phyloP scores from a whole-genome alignment of 2,329 filamentous ascomycete species.

The Dryadomyces quercus-mongolicae region DNA sequence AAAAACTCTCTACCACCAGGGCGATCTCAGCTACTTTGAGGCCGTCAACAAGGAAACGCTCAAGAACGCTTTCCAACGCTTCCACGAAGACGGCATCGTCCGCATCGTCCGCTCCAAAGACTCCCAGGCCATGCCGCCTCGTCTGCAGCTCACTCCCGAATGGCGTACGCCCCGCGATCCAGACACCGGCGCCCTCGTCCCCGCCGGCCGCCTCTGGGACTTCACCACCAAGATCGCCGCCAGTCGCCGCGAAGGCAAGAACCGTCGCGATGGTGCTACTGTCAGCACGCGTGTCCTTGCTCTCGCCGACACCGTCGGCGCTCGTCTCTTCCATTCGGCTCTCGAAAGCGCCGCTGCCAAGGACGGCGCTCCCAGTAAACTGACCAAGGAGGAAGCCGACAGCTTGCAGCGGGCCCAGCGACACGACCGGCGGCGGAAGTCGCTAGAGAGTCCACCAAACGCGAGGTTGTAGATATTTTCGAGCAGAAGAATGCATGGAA shows the following conservation, averaged over 20 bases:
- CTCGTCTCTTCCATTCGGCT: conserved; percentile 52
- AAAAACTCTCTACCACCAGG: conserved; percentile 95
- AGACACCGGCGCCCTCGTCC: conserved; percentile 45
- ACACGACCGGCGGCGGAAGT: background rate
- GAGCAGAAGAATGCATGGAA: background rate
- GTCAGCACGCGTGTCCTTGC: conserved; percentile 71
- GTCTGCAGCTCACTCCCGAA: conserved; percentile 57
- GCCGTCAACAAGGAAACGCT: conserved; percentile 97
- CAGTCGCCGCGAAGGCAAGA: conserved; percentile 84
- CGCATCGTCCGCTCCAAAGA: conserved; percentile 59
- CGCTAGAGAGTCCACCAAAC: background rate
- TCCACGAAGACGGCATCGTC: conserved; percentile 84
- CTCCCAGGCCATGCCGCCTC: conserved; percentile 37
- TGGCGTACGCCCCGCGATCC: conserved; percentile 63
- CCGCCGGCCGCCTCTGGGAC: conserved; percentile 74
- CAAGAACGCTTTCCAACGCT: conserved; percentile 81
- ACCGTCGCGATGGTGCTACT: conserved; percentile 82
- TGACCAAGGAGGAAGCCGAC: conserved; percentile 39
- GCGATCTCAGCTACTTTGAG: conserved; percentile 93
- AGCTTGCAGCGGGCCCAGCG: conserved; percentile 29
- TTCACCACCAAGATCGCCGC: conserved; percentile 82
- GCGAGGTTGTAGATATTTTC: background rate
- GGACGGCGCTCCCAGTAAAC: conserved; percentile 22
- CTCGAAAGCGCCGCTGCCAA: conserved; percentile 24
- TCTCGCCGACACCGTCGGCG: conserved; percentile 63